Conservation (phyloP, 1,139 yeast species). For the Pichia sp. region DNA sequence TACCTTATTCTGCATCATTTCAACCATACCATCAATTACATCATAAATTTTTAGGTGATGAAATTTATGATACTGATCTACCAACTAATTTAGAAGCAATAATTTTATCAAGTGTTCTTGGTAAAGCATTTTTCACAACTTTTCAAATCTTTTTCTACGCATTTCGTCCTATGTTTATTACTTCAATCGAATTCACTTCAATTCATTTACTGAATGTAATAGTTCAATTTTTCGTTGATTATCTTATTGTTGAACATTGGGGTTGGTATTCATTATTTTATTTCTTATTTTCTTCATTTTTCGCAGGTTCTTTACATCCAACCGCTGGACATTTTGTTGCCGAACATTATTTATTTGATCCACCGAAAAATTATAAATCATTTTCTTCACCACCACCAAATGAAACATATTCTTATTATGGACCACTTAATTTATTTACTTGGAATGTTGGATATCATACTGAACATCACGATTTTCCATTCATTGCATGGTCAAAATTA, state of each 20-base stretch:
- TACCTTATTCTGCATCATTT: constrained; percentile 87
- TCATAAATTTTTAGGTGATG: constrained; percentile 89
- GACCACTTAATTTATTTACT: constrained; percentile 65
- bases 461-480: constrained; percentile 95
- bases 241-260: constrained; percentile 47
- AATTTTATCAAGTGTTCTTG: constrained; percentile 67
- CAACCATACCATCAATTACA: constrained; percentile 90
- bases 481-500: constrained; percentile 81
- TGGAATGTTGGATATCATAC: constrained; percentile 95
- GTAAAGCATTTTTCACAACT: constrained; percentile 86
- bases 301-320: constrained; percentile 91
- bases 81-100: constrained; percentile 77
- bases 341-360: constrained; percentile 76
- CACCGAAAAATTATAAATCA: constrained; percentile 39
- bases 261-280: constrained; percentile 63
- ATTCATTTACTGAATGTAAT: constrained; percentile 66
- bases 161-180: constrained; percentile 79
- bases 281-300: constrained; percentile 68
- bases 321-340: constrained; percentile 95
- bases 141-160: constrained; percentile 89
- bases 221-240: constrained; percentile 55
- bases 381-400: constrained; percentile 41
- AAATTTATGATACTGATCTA: constrained; percentile 74
- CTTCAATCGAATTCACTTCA: constrained; percentile 66
- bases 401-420: constrained; percentile 88